A percentile compares a stretch with the other conserved stretches of the same genome.
Evolutionary conservation across 257 asterid species (phyloP).

Genomic region (Petrea volubilis): DNA sequence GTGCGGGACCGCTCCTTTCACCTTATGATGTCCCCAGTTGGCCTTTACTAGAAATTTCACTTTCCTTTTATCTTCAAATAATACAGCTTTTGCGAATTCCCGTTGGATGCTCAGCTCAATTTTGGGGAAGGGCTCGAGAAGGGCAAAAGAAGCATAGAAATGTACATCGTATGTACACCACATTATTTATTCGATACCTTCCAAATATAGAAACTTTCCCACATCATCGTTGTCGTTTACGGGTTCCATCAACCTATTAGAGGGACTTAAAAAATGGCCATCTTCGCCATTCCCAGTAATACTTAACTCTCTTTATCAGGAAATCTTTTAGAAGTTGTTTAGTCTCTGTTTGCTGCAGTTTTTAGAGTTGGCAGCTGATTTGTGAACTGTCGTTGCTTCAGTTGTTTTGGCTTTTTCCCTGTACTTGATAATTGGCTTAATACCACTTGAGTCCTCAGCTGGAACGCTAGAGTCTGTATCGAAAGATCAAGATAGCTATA

Average conservation of each 20-base stretch:
- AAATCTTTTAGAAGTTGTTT: constrained; percentile 17
- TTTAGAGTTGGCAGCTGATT: constrained; percentile 26
- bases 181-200: constrained; percentile 97
- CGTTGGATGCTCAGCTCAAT: constrained; percentile 97
- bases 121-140: constrained; percentile 88
- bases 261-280: constrained; percentile 33
- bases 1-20: constrained; percentile 92
- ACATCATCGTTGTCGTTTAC: constrained; percentile 61
- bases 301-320: constrained; percentile 38
- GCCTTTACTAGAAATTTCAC: constrained; percentile 89
- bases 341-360: constrained; percentile 31
- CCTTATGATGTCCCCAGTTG: constrained; percentile 85
- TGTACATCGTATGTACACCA: constrained; percentile 99
- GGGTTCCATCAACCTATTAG: constrained; percentile 31
- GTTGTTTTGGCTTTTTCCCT: constrained; percentile 41
- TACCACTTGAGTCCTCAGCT: constrained; percentile 45
- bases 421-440: constrained; percentile 28
- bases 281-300: constrained; percentile 28
- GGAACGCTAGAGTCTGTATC: constrained; percentile 63
- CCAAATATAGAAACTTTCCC: constrained; percentile 87
- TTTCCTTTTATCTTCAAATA: constrained; percentile 72
- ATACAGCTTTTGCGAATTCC: constrained; percentile 88
- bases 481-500: no score
- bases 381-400: constrained; percentile 33
- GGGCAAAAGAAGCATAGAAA: constrained; percentile 97